These are phyloP conservation scores for Furcasterigmium furcatum DNA, from an alignment of 2,329 filamentous ascomycete genomes.

Conservation along the genomic window DNA sequence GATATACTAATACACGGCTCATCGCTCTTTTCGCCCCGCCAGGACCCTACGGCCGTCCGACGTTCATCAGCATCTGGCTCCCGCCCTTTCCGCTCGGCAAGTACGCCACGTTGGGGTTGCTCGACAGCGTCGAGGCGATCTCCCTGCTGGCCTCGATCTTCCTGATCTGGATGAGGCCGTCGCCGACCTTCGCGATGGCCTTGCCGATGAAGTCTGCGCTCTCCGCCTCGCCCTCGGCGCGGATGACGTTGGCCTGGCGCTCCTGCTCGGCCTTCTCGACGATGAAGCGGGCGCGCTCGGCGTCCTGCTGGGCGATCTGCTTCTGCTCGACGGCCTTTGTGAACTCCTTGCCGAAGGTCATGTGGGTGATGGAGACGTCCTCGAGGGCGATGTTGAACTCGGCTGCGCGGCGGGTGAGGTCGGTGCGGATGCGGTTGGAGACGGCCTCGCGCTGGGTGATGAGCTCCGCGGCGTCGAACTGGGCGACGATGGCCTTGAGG, in stretches of 20 bases:
- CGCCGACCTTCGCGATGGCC: conserved; percentile 88
- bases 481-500: conserved; percentile 95
- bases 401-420: conserved; percentile 85
- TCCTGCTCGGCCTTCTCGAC: conserved; percentile 99
- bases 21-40: not conserved
- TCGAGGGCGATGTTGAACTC: conserved; percentile 99
- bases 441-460: conserved; percentile 99
- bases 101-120: conserved; percentile 95
- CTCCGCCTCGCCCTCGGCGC: conserved; percentile 96
- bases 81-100: conserved; percentile 74
- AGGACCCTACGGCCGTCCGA: conserved; percentile 35
- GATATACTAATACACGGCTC: conserved; percentile 9
- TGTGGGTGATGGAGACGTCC: conserved; percentile 98
- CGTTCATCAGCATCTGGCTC: conserved; percentile 50
- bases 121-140: conserved; percentile 84
- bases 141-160: conserved; percentile 96
- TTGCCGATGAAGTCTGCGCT: conserved; percentile 92
- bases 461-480: conserved; percentile 97
- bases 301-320: conserved; percentile 99
- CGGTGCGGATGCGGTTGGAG: conserved; percentile 86
- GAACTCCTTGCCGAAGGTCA: conserved; percentile 99
- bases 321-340: conserved; percentile 99
- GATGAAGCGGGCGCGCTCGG: conserved; percentile 94
- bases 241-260: conserved; percentile 96
- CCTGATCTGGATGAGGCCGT: conserved; percentile 92